Conservation (phyloP, 495 filamentous ascomycete genomes). For the Viridothelium virens region DNA sequence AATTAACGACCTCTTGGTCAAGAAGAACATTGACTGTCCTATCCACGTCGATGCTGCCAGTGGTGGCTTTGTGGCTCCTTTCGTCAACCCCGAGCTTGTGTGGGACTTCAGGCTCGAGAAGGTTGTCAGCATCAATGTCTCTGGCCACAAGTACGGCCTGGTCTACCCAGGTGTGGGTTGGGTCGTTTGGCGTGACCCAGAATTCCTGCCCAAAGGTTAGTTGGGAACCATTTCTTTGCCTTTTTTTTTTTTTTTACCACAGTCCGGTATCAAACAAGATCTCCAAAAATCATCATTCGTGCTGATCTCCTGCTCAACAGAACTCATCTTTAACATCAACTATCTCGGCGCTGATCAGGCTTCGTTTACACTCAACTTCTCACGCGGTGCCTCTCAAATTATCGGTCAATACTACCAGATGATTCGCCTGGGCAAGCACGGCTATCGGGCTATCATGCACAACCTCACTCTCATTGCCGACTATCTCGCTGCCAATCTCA, state of each 20-base stretch:
- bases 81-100: constrained; percentile 66
- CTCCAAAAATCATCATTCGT: background rate
- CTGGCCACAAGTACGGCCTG: constrained; percentile 76
- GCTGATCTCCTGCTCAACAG: constrained; percentile 26
- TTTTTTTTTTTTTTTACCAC: no score
- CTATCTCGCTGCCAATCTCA: constrained; percentile 63
- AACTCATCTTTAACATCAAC: constrained; percentile 96
- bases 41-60: constrained; percentile 90
- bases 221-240: background rate
- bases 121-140: constrained; percentile 87
- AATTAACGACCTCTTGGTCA: constrained; percentile 72
- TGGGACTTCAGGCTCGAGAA: constrained; percentile 87
- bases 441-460: constrained; percentile 78
- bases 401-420: constrained; percentile 96
- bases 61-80: constrained; percentile 85
- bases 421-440: constrained; percentile 82
- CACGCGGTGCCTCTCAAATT: constrained; percentile 82
- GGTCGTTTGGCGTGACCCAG: constrained; percentile 78
- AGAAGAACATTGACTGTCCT: constrained; percentile 63
- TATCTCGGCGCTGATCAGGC: constrained; percentile 90
- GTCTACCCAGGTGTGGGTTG: constrained; percentile 91
- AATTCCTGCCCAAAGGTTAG: constrained; percentile 61
- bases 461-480: constrained; percentile 78
- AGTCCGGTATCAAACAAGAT: background rate
- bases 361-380: constrained; percentile 97